Conservation (phyloP, 495 filamentous ascomycete genomes). For the Annulohypoxylon stygium region DNA sequence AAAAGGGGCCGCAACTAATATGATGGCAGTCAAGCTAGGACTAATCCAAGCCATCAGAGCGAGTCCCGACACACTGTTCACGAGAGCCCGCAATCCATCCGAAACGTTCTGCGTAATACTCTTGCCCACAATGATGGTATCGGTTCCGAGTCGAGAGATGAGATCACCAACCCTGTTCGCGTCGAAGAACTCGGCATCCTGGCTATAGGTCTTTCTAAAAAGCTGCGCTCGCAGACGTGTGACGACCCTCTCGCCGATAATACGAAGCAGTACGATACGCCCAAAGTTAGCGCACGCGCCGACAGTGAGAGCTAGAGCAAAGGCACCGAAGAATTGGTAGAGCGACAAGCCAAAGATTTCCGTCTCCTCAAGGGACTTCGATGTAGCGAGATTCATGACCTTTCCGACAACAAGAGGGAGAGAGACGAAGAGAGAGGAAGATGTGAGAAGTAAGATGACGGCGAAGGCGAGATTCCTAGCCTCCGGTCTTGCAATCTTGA, state of each 20-base stretch:
- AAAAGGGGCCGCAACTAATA: slow-evolving; percentile 88
- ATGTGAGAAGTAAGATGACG: slow-evolving; percentile 85
- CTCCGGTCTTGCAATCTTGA: slow-evolving; percentile 91
- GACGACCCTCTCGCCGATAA: slow-evolving; percentile 95
- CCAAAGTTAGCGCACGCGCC: slow-evolving; percentile 93
- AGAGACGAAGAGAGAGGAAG: slow-evolving; percentile 91
- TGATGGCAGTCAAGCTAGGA: slow-evolving; percentile 87
- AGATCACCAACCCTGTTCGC: slow-evolving; percentile 96
- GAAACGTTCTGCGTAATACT: slow-evolving; percentile 98
- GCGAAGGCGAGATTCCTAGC: slow-evolving; percentile 80
- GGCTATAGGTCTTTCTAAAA: slow-evolving; percentile 88
- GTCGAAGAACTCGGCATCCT: slow-evolving; percentile 99
- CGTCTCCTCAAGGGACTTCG: slow-evolving; percentile 64
- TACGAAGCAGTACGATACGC: slow-evolving; percentile 91
- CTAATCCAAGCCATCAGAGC: slow-evolving; percentile 93
- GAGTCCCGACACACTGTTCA: slow-evolving; percentile 90
- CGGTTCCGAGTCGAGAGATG: slow-evolving; percentile 93
- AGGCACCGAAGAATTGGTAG: slow-evolving; percentile 80
- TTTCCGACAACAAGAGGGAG: slow-evolving; percentile 96
- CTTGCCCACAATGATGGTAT: slow-evolving; percentile 97
- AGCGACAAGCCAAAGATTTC: slow-evolving; percentile 79
- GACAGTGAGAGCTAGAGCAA: slow-evolving; percentile 75
- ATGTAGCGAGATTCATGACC: slow-evolving; percentile 88
- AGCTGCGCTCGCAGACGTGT: slow-evolving; percentile 88
- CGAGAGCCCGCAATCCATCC: slow-evolving; percentile 87